These are phyloP conservation scores for Glaciozyma antarctica DNA, from an alignment of 768 basidiomycete species.

Conservation along the genomic window DNA sequence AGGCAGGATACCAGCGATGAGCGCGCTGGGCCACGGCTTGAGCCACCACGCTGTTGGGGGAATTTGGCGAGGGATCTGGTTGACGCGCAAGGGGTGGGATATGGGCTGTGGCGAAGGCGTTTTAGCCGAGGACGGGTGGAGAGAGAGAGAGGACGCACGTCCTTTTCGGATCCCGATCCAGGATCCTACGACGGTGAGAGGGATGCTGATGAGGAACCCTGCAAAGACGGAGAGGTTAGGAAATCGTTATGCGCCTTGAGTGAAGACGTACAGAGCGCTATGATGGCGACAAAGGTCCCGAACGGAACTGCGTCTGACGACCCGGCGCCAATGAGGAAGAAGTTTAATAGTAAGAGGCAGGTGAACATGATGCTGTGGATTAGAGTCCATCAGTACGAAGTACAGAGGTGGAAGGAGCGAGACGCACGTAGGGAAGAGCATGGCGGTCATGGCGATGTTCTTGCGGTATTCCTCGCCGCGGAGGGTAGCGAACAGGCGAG, in stretches of 20 bases:
- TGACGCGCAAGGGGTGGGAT: constrained; percentile 75
- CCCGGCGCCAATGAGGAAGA: constrained; percentile 71
- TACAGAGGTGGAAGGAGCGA: neutral
- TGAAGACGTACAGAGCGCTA: constrained; percentile 11
- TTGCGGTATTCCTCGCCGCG: constrained; percentile 68
- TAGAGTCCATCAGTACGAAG: neutral
- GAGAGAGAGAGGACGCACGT: constrained; percentile 45
- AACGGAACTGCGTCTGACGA: constrained; percentile 96
- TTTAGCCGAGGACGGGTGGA: neutral
- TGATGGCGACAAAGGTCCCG: constrained; percentile 43
- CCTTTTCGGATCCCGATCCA: constrained; percentile 81
- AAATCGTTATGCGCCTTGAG: constrained; percentile 48
- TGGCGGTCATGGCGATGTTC: constrained; percentile 79
- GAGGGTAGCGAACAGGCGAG: constrained; percentile 67
- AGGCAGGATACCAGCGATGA: constrained; percentile 84
- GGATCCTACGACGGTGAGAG: constrained; percentile 73
- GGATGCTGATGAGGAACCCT: constrained; percentile 87
- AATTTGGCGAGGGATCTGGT: constrained; percentile 92
- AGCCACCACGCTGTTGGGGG: constrained; percentile 55
- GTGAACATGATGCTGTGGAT: constrained; percentile 61
- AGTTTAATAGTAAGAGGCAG: constrained; percentile 78
- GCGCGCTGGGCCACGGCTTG: constrained; percentile 37
- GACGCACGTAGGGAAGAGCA: constrained; percentile 69
- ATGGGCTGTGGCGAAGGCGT: constrained; percentile 48
- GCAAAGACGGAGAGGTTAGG: constrained; percentile 68